Conservation (phyloP, 2,329 filamentous ascomycete species). For the Ophiocordyceps camponoti-saundersi region DNA sequence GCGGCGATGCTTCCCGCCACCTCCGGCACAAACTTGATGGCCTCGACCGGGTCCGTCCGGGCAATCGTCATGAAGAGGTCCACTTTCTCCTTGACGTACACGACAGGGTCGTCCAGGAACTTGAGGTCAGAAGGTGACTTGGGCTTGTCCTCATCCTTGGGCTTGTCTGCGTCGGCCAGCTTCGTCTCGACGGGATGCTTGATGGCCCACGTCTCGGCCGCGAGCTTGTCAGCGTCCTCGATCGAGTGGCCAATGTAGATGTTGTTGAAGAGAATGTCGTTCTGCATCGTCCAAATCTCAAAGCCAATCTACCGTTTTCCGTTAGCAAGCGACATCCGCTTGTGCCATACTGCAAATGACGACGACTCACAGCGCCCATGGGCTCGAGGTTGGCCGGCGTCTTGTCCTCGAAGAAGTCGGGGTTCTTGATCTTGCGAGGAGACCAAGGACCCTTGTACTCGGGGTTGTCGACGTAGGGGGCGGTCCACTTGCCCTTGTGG, state of each 20-base stretch:
- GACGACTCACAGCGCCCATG: constrained; percentile 72
- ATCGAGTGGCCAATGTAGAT: constrained; percentile 98
- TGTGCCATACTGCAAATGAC: no score
- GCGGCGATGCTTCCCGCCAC: constrained; percentile 67
- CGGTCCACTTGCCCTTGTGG: constrained; percentile 98
- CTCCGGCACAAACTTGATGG: constrained; percentile 80
- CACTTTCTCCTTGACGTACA: constrained; percentile 81
- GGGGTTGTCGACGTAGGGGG: constrained; percentile 89
- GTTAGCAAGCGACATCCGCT: not conserved
- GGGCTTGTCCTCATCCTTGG: constrained; percentile 48
- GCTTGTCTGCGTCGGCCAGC: constrained; percentile 62
- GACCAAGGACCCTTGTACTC: constrained; percentile 94
- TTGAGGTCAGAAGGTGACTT: constrained; percentile 61
- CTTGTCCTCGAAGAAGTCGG: constrained; percentile 94
- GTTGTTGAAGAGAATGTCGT: constrained; percentile 97
- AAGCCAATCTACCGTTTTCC: constrained; percentile 59
- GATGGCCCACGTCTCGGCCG: constrained; percentile 74
- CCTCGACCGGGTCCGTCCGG: constrained; percentile 66
- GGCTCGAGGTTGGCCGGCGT: constrained; percentile 91
- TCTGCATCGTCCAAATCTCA: constrained; percentile 99
- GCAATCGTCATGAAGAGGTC: constrained; percentile 77
- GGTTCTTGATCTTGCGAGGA: constrained; percentile 93
- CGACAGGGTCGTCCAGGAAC: constrained; percentile 82
- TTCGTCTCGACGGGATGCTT: constrained; percentile 75
- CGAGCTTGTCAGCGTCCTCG: constrained; percentile 79